Evolutionary conservation across 805 yeast genomes (phyloP), one percentile per base, ranked within the genome.

Genomic region (Kuraishia capsulata): DNA sequence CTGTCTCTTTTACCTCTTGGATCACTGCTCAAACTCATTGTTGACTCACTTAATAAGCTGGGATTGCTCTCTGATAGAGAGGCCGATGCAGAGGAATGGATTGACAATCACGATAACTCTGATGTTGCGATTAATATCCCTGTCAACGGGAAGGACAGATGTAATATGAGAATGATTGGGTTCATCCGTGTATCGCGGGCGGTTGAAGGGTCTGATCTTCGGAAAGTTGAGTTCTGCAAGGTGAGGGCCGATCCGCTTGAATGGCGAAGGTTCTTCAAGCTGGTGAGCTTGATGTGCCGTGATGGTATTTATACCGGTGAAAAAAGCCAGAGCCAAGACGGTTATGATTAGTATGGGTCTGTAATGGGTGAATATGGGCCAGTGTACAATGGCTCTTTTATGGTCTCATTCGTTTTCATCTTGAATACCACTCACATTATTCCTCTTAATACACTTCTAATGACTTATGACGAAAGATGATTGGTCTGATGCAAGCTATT

Each of bases 161-260:
- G 67, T 21, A 69, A 66, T 34, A 55, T 62, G 43, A 63, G 57
- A 1, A 50, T 77, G 5, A 51, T 62, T 20, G 83, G 84, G 0
- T 54, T 57, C 18, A 65, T 76, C 35, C 61, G 59, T 20, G 62
- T 77, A 9, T 51, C 61, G 2, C 53, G 57, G 28, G 50, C 71
- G 40, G 56, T 57, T 1, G 66, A 62, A 24, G 60, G 61, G 21
- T 47, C 60, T 38, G 51, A 54, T 9, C 59, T 69, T 38, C 67
- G 71, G 41, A 71, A 68, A 37, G 64, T 81, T 0, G 74, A 70
- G 38, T 78, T 81, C 47, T 54, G 69, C 28, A 75, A 74, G 45
- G 60, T 68, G 3, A 66, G 67, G 26, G 85, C 83, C 0, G 87
- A 81, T 56, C 87, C 88, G 0, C 51, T 81, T 30, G 88, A 81